Evolutionary conservation across 1,284 basidiomycete species (phyloP), one percentile per base, ranked within the genome.

Genomic region (Pascua sp.): DNA sequence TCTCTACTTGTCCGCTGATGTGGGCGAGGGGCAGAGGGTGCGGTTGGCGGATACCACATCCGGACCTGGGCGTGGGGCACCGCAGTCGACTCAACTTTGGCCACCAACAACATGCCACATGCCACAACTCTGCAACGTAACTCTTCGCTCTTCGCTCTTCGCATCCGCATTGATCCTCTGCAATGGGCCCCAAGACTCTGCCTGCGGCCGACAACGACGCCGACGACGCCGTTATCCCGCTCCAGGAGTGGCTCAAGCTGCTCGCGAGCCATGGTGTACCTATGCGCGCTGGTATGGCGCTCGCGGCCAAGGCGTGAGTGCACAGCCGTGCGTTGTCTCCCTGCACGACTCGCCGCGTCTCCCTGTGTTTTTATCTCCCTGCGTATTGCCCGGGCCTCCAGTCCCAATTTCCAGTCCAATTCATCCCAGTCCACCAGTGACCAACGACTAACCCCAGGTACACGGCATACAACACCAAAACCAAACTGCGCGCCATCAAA

Each of bases 221-320:
- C 2, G 59, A 67, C 9, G 68, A 65, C 11, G 61, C 64, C 3
- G 60, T 65, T 59, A 78, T 92, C 10, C 75, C 86, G 16, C 71
- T 94, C 7, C 86, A 86, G 12, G 80, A 81, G 32, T 93, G 89
- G 76, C 79, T 94, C 12, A 87, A 90, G 72, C 65, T 88, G 11
- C 78, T 92, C 11, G 85, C 86, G 2, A 78, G 75, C 46, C 83
- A 84, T 59, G 81, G 82, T 59, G 79, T 91, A 1, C 79, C 87
- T 3, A 82, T 89, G 67, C 72, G 83, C 46, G 85, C 86, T 58
- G 90, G 90, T 1, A 93, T 95, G 83, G 75, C 78, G 4, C 75
- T 89, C 39, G 85, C 90, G 44, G 82, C 83, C 47, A 90, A 90
- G 80, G 83, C 91, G 89, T 92, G 55, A 64, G 84, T 56, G n/a